A percentile compares a stretch with the other conserved stretches of the same genome.
phyloP scores from a whole-genome alignment of 1,284 basidiomycete genomes.

The Naganishia sp. region DNA sequence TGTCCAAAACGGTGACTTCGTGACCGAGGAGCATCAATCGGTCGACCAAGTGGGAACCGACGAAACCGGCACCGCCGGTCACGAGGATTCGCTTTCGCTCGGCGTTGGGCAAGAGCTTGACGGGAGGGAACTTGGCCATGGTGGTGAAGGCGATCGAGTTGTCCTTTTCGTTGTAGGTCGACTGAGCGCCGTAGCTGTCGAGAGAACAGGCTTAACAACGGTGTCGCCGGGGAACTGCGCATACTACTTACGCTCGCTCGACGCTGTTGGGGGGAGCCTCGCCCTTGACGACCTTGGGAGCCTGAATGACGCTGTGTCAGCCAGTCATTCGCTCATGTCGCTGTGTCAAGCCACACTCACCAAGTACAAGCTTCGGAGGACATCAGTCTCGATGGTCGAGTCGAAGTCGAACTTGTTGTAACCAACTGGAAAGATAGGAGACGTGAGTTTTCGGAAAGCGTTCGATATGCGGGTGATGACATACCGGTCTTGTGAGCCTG shows the following conservation, averaged over 20 bases:
- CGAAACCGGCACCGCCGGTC: slow-evolving; percentile 95
- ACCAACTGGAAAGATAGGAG: slow-evolving; percentile 62
- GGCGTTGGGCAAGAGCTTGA: slow-evolving; percentile 75
- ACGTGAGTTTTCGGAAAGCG: background rate
- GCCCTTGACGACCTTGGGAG: slow-evolving; percentile 52
- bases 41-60: slow-evolving; percentile 95
- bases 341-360: slow-evolving; percentile 61
- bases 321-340: background rate
- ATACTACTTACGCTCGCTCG: slow-evolving; percentile 55
- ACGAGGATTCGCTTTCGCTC: slow-evolving; percentile 79
- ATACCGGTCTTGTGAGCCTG: slow-evolving; percentile 26
- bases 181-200: slow-evolving; percentile 69
- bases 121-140: slow-evolving; percentile 84
- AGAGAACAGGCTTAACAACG: background rate
- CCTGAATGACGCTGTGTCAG: slow-evolving; percentile 34
- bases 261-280: slow-evolving; percentile 61
- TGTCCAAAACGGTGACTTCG: slow-evolving; percentile 95
- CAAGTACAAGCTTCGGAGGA: slow-evolving; percentile 80
- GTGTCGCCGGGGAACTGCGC: slow-evolving; percentile 26
- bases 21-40: slow-evolving; percentile 96
- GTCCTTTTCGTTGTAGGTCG: slow-evolving; percentile 74
- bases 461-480: background rate
- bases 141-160: slow-evolving; percentile 87
- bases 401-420: slow-evolving; percentile 83
- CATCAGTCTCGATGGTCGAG: slow-evolving; percentile 73